Conservation (phyloP, 2,329 filamentous ascomycete species). For the Shiraia bambusicola region DNA sequence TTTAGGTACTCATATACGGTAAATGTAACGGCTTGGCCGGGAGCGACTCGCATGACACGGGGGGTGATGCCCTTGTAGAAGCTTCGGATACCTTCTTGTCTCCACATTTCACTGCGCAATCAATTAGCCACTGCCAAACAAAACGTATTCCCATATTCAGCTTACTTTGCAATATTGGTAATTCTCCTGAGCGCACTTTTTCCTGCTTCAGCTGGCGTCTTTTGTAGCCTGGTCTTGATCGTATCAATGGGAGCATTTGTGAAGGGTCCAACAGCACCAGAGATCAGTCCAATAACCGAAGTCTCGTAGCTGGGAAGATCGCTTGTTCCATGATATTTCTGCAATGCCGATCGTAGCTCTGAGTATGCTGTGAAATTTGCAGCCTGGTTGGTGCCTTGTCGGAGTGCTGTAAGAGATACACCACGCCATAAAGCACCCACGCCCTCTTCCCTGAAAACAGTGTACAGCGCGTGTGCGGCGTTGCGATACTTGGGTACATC, state of each 20-base stretch:
- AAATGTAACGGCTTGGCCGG: conserved; percentile 82
- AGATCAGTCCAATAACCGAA: conserved; percentile 84
- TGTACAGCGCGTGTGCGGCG: conserved; percentile 79
- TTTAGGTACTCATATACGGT: conserved; percentile 58
- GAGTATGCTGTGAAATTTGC: conserved; percentile 96
- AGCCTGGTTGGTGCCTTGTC: conserved; percentile 96
- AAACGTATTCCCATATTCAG: conserved; percentile 8
- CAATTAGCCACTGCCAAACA: conserved; percentile 10
- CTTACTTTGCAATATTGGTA: conserved; percentile 64
- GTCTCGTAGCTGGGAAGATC: conserved; percentile 86
- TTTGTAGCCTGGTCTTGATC: conserved; percentile 96
- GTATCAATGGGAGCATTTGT: conserved; percentile 98
- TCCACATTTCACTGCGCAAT: conserved; percentile 53
- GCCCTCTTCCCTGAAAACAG: conserved; percentile 89
- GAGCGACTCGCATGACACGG: conserved; percentile 93
- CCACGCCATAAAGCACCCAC: conserved; percentile 85
- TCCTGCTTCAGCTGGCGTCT: conserved; percentile 78
- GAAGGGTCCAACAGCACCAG: conserved; percentile 91
- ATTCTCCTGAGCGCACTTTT: conserved; percentile 81
- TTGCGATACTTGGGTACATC: conserved; percentile 97
- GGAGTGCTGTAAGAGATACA: conserved; percentile 86
- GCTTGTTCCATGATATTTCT: conserved; percentile 70
- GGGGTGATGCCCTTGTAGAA: conserved; percentile 99
- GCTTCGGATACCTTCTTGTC: conserved; percentile 87
- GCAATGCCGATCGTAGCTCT: conserved; percentile 81